Base-by-base conservation (phyloP, 83 land plant genomes). In the Picea engelmannii region DNA sequence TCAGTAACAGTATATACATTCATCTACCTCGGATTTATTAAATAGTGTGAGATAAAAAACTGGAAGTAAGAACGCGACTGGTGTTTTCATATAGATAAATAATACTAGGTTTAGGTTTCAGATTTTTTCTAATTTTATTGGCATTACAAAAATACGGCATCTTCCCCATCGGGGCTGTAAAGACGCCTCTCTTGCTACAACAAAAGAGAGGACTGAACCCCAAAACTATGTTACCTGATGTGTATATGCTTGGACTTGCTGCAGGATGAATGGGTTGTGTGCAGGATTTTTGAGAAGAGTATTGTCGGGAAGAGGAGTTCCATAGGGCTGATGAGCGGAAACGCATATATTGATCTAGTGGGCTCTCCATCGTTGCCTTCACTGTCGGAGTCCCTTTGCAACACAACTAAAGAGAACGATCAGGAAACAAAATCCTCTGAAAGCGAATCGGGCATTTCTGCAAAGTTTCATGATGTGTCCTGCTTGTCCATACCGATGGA, bases 201-300 rank as follows among this genome's bases (percentile, higher is more conserved):
- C n/a, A n/a, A n/a, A n/a, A n/a, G n/a, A n/a, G n/a, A 42, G 0
- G 0, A 0, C 5, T 11, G 13, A 52, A 52, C 58, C 15, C 59
- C 0, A 35, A 40, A n/a, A 20, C 1, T 27, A 42, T 62, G 81
- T n/a, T n/a, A 62, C 23, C 75, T 44, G 18, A 76, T 6, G 23
- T 10, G 24, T 25, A 66, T 66, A 12, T 25, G 0, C 5, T 66
- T 66, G 27, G 23, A n/a, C 60, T 15, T 67, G 20, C 2, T 62
- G 76, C 85, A 84, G 85, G 82, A 84, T 49, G 85, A 84, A 25
- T 84, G 85, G 85, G 85, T 80, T 1, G 85, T 84, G 4, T 84
- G 79, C 64, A 84, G 85, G 71, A 76, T 84, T 18, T 84, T 84
- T 49, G 82, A 84, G 73, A 84, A 84, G 79, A 84, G 31, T 59